These are phyloP conservation scores for Asclepias syriaca DNA, from an alignment of 257 asterid species.

Conservation along the genomic window DNA sequence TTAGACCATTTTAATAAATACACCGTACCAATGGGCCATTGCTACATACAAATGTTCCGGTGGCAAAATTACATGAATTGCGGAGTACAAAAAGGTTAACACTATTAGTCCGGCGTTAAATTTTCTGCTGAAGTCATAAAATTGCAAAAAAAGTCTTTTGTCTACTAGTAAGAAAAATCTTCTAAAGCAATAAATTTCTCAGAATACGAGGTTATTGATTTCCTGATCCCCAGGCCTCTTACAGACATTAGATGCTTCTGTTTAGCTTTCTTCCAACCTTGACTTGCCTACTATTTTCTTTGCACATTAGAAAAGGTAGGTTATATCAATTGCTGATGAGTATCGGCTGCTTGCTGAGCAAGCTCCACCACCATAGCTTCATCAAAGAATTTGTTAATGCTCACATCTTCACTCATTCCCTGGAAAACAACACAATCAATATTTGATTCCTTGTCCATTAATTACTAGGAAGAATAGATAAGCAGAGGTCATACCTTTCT, in stretches of 20 bases:
- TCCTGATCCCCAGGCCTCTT: background rate
- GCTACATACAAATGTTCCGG: background rate
- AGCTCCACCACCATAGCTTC: conserved; percentile 97
- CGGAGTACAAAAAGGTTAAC: background rate
- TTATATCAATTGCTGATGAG: conserved; percentile 69
- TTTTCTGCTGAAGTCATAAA: background rate
- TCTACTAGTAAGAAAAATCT: background rate
- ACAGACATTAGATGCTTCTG: background rate
- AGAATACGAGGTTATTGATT: background rate
- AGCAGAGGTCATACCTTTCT: conserved; percentile 60
- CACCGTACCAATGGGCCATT: background rate
- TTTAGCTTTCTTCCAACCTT: background rate
- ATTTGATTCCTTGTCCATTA: background rate
- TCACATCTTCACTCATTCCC: conserved; percentile 98
- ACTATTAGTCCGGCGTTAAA: background rate
- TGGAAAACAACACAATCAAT: conserved; percentile 18
- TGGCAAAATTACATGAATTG: background rate
- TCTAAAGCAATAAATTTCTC: too few relatives aligned
- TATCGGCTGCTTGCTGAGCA: conserved; percentile 91
- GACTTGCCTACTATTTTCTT: background rate
- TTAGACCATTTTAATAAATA: background rate
- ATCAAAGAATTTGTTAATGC: conserved; percentile 85
- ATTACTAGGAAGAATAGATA: background rate
- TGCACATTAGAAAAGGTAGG: background rate
- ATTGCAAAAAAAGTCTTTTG: background rate